phyloP scores from a whole-genome alignment of 768 basidiomycete species.

The Tylopilus sp. region DNA sequence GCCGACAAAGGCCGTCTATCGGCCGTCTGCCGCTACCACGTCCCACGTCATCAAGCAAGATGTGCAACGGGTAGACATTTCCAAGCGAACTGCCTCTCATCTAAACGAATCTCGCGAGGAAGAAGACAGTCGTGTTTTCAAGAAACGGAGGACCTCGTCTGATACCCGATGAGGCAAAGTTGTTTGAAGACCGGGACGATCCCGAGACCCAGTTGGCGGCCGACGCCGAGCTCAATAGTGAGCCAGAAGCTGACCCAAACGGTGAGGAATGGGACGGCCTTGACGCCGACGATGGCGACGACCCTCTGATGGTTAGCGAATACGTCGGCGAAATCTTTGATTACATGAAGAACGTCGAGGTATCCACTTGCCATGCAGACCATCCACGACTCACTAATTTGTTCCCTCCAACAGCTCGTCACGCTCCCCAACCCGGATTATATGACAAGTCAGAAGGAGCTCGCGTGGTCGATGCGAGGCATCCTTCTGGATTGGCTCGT shows the following conservation, averaged over 20 bases:
- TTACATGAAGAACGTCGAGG: slow-evolving; percentile 86
- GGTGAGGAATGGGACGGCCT: slow-evolving; percentile 82
- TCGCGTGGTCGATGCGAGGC: slow-evolving; percentile 87
- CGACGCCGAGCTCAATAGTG: slow-evolving; percentile 40
- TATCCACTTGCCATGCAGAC: slow-evolving; percentile 29
- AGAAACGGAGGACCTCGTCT: slow-evolving; percentile 76
- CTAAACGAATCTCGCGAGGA: slow-evolving; percentile 41
- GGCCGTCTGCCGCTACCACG: slow-evolving; percentile 28
- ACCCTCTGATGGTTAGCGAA: slow-evolving; percentile 96
- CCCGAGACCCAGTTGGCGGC: slow-evolving; percentile 34
- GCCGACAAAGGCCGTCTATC: slow-evolving; percentile 4
- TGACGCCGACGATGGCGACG: slow-evolving; percentile 86
- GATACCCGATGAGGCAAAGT: slow-evolving; percentile 44
- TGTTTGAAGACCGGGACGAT: slow-evolving; percentile 44
- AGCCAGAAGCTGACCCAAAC: slow-evolving; percentile 64
- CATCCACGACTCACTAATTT: background rate
- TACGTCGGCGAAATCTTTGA: slow-evolving; percentile 93
- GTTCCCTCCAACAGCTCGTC: slow-evolving; percentile 42
- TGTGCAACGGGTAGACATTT: slow-evolving; percentile 24
- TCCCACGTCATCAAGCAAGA: slow-evolving; percentile 28
- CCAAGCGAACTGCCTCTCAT: slow-evolving; percentile 34
- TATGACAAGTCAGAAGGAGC: slow-evolving; percentile 78
- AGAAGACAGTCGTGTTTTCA: slow-evolving; percentile 58
- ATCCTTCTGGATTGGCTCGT: slow-evolving; percentile 93
- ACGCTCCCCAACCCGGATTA: slow-evolving; percentile 85